A percentile compares a stretch with the other conserved stretches of the same genome.
Evolutionary conservation across 2,329 filamentous ascomycete genomes (phyloP).

Genomic region (Colletotrichum noveboracense): DNA sequence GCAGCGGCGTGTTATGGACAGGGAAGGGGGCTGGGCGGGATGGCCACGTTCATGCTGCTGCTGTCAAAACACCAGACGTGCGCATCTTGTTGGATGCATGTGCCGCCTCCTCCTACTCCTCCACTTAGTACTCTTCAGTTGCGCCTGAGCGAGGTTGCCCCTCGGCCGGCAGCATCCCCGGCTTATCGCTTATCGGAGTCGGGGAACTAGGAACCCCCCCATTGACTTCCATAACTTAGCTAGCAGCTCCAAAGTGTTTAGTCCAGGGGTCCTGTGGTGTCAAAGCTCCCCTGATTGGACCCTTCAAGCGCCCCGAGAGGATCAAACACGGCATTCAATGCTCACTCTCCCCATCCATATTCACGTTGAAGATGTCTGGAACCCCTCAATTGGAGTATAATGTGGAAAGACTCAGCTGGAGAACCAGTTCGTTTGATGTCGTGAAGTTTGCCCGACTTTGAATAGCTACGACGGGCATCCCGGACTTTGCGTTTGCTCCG

Average conservation of each 20-base stretch:
- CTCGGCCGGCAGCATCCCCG: not conserved
- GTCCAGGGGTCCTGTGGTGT: not conserved
- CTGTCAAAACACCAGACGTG: slow-evolving; percentile 15
- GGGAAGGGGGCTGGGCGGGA: not conserved
- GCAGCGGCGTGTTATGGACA: not conserved
- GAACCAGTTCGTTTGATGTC: not conserved
- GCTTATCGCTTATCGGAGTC: not conserved
- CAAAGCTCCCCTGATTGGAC: not conserved
- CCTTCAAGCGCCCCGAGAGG: not conserved
- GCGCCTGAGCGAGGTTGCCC: not conserved
- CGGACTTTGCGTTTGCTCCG: not conserved
- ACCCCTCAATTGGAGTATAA: not conserved
- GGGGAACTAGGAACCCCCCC: not conserved
- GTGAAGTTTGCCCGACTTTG: not conserved
- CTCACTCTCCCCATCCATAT: not conserved
- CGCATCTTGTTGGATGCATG: not conserved
- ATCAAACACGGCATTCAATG: not conserved
- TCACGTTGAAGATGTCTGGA: not conserved
- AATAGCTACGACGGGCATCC: not conserved
- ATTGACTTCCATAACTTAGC: not conserved
- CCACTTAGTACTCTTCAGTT: not conserved
- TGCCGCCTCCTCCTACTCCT: not conserved
- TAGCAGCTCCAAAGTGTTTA: not conserved
- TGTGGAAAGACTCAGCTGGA: not conserved
- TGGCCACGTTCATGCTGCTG: slow-evolving; percentile 12